Conservation (phyloP, 179 eudicot species). For the Monotropa hypopitys region DNA sequence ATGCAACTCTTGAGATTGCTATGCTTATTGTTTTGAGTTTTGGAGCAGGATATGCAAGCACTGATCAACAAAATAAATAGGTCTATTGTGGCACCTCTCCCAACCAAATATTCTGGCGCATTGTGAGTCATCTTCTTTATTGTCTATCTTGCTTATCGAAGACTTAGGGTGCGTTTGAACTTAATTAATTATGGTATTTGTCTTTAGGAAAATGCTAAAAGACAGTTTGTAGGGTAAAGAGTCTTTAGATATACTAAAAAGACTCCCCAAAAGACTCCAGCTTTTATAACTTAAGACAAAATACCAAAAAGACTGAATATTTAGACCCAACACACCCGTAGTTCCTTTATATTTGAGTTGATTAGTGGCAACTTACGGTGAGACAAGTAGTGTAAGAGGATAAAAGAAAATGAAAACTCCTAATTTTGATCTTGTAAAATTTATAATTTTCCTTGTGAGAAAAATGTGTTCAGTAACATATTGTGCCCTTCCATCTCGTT, state of each 20-base stretch:
- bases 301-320: too few relatives aligned
- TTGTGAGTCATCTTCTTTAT: constrained; percentile 47
- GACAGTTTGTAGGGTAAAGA: too few relatives aligned
- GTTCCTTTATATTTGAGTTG: background rate
- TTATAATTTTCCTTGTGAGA: background rate
- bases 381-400: background rate
- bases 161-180: too few relatives aligned
- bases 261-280: too few relatives aligned
- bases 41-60: constrained; percentile 88
- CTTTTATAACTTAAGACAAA: too few relatives aligned
- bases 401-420: background rate
- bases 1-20: constrained; percentile 6
- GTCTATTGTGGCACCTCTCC: constrained; percentile 90
- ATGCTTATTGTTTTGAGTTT: background rate
- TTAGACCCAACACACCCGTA: too few relatives aligned
- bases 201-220: too few relatives aligned
- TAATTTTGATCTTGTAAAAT: background rate
- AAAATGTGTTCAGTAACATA: background rate
- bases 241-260: too few relatives aligned
- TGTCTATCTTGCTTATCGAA: background rate
- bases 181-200: too few relatives aligned
- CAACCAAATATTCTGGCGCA: constrained; percentile 66
- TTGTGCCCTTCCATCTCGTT: background rate
- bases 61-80: constrained; percentile 85
- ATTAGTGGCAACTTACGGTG: background rate